Percentiles rank a stretch among this genome's conserved stretches.
These are phyloP conservation scores for Candida manassasensis DNA, from an alignment of 805 yeast species.

Conservation along the genomic window DNA sequence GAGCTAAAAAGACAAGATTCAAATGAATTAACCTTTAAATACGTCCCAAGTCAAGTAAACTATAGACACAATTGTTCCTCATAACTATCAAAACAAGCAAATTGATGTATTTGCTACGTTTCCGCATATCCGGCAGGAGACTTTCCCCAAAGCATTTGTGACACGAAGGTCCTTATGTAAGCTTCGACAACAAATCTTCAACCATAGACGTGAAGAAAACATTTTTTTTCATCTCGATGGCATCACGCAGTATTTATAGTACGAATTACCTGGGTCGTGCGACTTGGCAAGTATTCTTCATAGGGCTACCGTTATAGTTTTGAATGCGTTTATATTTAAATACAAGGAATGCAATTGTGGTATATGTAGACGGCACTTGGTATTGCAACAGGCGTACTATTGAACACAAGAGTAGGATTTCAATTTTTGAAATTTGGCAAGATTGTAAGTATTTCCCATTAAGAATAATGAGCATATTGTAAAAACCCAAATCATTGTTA, in stretches of 20 bases:
- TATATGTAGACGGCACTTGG: no score
- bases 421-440: no score
- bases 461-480: no score
- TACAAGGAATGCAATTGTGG: no score
- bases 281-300: neutral
- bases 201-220: slow-evolving; percentile 51
- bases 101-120: slow-evolving; percentile 40
- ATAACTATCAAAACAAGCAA: no score
- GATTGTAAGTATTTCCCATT: no score
- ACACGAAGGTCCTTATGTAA: slow-evolving; percentile 42
- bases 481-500: no score
- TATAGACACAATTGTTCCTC: no score
- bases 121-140: slow-evolving; percentile 80
- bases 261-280: neutral
- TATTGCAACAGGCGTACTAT: no score
- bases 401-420: no score
- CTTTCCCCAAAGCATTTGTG: slow-evolving; percentile 73
- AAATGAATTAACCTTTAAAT: slow-evolving; percentile 17
- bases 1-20: slow-evolving; percentile 19
- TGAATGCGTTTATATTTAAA: no score
- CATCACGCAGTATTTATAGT: neutral
- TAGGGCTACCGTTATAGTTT: neutral
- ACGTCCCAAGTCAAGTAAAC: no score
- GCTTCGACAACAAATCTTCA: slow-evolving; percentile 81
- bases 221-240: neutral